Percentiles rank a stretch among this genome's conserved stretches.
Evolutionary conservation across 1,284 basidiomycete species (phyloP).

Genomic region (Acaromyces ingoldii): DNA sequence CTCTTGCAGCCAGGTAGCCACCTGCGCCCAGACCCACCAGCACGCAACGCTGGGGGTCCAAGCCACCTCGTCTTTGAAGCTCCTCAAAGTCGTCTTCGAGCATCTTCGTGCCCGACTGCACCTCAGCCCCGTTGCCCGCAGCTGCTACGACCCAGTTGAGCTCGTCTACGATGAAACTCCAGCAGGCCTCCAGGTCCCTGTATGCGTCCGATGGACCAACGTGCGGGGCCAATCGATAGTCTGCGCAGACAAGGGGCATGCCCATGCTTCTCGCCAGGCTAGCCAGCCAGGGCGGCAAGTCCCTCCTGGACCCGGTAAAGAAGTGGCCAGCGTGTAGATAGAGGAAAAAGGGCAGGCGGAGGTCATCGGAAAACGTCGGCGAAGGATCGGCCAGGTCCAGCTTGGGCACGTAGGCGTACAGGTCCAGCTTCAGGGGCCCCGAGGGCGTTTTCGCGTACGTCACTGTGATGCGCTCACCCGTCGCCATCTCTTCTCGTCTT

Average conservation of each 20-base stretch:
- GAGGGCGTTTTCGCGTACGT: not conserved
- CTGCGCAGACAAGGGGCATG: constrained; percentile 4
- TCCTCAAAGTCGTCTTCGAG: constrained; percentile 10
- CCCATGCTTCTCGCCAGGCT: not conserved
- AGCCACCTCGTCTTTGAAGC: constrained; percentile 4
- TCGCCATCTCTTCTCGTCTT: constrained; percentile 10
- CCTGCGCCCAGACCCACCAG: not conserved
- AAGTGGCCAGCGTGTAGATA: constrained; percentile 7
- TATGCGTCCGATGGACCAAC: constrained; percentile 4
- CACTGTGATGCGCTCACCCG: constrained; percentile 5
- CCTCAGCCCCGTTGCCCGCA: constrained; percentile 1
- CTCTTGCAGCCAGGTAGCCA: constrained; percentile 3
- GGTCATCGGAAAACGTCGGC: not conserved
- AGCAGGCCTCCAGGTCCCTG: not conserved
- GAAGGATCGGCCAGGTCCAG: constrained; percentile 2
- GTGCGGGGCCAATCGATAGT: constrained; percentile 7
- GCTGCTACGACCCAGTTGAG: constrained; percentile 1
- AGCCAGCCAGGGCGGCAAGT: constrained; percentile 4
- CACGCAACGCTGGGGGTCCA: not conserved
- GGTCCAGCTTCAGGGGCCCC: not conserved
- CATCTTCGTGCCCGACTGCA: not conserved
- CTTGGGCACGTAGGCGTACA: not conserved
- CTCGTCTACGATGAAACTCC: constrained; percentile 3
- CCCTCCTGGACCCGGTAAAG: not conserved
- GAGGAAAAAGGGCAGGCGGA: constrained; percentile 4